Evolutionary conservation across 2,329 filamentous ascomycete species (phyloP), one percentile per base, ranked within the genome.

Genomic region (Colletotrichum limetticola): DNA sequence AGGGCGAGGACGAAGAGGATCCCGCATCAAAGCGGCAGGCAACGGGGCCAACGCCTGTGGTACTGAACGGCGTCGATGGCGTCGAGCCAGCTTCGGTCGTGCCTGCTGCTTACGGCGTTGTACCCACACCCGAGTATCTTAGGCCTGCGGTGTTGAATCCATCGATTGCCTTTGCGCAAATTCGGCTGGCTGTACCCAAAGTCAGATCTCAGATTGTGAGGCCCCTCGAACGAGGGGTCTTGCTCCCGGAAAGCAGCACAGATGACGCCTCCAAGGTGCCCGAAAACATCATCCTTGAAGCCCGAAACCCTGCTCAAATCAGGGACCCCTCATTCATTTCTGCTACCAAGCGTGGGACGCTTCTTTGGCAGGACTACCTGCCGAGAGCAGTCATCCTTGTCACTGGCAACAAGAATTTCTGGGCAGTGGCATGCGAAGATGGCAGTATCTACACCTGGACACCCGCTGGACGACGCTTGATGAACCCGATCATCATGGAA

Each of bases 351-450:
- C 91, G 94, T 67, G 95, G 95, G 5, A 91, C 92, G 68, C 86
- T 93, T 1, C 82, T 98, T 4, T 99, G 97, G 97, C 94, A 98
- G 78, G 97, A 99, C 79, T 99, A 94, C 78, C 85, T 99, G 16
- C 95, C 96, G 0, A 90, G 93, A 71, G 91, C 95, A 6, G 93
- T 98, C 28, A 89, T 99, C n/a, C 88, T 98, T 1, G 92, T 97
- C 1, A 97, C 96, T 0, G 97, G 95, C 2, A 98, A 95, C 81
- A 92, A 93, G 77, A 91, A 93, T 76, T 95, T 98, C 80, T 99
- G 97, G 94, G 93, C 94, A 0, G 96, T 93, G 19, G 95, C 94
- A 11, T 98, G 95, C 78, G 97, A 99, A 81, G 97, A 98, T 79
- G 97, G 95, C 19, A 94, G 92, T 22, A 81, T 99, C 8, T 94